Evolutionary conservation across 345 rosid genomes (phyloP), one percentile per base, ranked within the genome.

Genomic region (Citrus glauca): DNA sequence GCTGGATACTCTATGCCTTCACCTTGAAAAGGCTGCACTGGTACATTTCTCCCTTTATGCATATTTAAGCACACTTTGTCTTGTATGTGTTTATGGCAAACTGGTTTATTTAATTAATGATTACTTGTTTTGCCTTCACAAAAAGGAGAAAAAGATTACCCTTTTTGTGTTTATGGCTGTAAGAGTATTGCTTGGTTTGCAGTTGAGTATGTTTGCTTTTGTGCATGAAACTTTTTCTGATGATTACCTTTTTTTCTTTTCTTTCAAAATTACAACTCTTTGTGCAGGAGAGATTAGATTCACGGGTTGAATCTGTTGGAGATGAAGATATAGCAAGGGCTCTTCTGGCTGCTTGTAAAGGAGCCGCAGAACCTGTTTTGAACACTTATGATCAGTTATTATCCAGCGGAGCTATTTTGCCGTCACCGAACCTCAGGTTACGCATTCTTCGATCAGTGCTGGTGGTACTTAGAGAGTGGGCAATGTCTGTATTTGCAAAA

Each of bases 21-120:
- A 94, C 84, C 93, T 97, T 66, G 99, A 97, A 90, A 97, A 93
- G 85, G 95, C 98, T 74, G 94, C 98, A 61, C 61, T 89, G 93
- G 98, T 97, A 87, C 79, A 76, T 77, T 67, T 60, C 48, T 28
- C 25, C 30, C 69, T n/a, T 61, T n/a, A 9, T 72, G 48, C 64
- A 69, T 68, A 57, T 40, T 55, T 62, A n/a, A 57, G 30, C 57
- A 20, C 7, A 22, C 27, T 75, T 66, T 72, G 14, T 64, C 63
- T 60, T 37, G 37, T 50, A 35, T 30, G 19, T 77, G 38, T 60
- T 59, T 45, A n/a, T 19, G 10, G 38, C 14, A 59, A 73, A 9
- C 30, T 73, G 16, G 11, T 72, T 40, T n/a, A 25, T 67, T n/a
- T 25, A 7, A 57, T 24, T 22, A 38, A 56, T 57, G 61, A 76